Evolutionary conservation across 306 rosid genomes (phyloP).

Genomic region (Lathyrus tuberosus): DNA sequence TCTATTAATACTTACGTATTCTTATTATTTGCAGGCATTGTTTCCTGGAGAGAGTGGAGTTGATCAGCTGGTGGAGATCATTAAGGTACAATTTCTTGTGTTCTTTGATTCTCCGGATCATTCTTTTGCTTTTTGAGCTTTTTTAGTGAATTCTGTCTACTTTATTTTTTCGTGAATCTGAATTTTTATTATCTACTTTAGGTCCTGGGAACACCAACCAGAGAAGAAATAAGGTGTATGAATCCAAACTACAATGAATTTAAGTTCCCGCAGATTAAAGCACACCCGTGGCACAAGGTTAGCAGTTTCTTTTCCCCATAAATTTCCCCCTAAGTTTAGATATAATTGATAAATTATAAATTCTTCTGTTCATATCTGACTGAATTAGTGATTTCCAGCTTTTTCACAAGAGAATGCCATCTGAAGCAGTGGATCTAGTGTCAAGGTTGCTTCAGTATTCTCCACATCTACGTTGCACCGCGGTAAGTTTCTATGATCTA

Average conservation of each 20-base stretch:
- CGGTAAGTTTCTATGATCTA: conserved; percentile 49
- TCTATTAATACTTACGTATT: conserved; percentile 32
- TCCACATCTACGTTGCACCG: conserved; percentile 89
- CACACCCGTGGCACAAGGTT: conserved; percentile 98
- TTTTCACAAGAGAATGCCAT: conserved; percentile 85
- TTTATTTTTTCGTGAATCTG: conserved; percentile 8
- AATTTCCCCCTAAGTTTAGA: neutral
- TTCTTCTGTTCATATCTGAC: conserved; percentile 34
- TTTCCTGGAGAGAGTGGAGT: conserved; percentile 98
- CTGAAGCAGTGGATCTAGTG: conserved; percentile 88
- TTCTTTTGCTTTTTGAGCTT: conserved; percentile 1
- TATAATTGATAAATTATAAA: conserved; percentile 6
- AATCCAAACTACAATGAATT: conserved; percentile 88
- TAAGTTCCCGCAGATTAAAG: conserved; percentile 94
- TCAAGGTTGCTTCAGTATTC: conserved; percentile 94
- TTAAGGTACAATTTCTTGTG: conserved; percentile 58
- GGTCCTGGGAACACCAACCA: conserved; percentile 90
- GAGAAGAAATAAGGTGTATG: conserved; percentile 97
- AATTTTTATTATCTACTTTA: conserved; percentile 34
- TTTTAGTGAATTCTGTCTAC: conserved; percentile 24
- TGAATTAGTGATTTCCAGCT: conserved; percentile 49
- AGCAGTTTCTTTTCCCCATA: conserved; percentile 1
- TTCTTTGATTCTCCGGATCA: neutral
- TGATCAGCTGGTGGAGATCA: conserved; percentile 94
- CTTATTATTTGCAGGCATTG: conserved; percentile 67